Percentiles rank a stretch among this genome's conserved stretches.
Conservation (phyloP, 352 stramenopile genomes). For the Globisporangium takayamanum region DNA sequence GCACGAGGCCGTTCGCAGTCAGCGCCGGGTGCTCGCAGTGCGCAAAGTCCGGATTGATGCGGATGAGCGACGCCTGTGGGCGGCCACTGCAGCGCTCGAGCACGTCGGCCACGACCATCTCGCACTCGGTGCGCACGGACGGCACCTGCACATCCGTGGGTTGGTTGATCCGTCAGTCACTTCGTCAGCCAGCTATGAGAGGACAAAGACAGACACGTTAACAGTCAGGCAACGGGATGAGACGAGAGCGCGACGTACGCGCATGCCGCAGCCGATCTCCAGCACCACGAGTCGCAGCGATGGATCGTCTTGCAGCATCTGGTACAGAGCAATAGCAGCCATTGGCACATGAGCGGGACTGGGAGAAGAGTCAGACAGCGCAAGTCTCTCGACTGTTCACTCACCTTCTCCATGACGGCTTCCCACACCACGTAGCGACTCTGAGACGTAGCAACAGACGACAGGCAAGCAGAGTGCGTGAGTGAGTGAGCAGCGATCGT, state of each 20-base stretch:
- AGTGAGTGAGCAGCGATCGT: not conserved
- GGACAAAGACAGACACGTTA: not conserved
- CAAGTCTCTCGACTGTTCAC: not conserved
- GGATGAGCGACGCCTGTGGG: slow-evolving; percentile 53
- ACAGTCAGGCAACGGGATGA: too few species aligned
- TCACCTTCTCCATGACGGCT: slow-evolving; percentile 63
- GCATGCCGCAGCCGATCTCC: slow-evolving; percentile 77
- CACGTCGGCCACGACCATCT: slow-evolving; percentile 74
- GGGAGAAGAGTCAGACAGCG: not conserved
- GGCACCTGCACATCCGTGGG: slow-evolving; percentile 35
- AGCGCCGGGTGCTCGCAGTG: slow-evolving; percentile 49
- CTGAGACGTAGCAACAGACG: slow-evolving; percentile 15
- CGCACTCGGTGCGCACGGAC: slow-evolving; percentile 69
- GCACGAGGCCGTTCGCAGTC: slow-evolving; percentile 27
- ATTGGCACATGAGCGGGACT: not conserved
- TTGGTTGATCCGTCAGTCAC: not conserved
- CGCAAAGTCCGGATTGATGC: slow-evolving; percentile 68
- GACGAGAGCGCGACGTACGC: slow-evolving; percentile 19
- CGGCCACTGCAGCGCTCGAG: slow-evolving; percentile 41
- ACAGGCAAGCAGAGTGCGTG: not conserved
- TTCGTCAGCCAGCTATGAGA: not conserved
- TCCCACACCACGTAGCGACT: slow-evolving; percentile 72
- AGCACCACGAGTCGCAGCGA: slow-evolving; percentile 62
- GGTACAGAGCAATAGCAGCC: not conserved
- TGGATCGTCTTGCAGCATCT: slow-evolving; percentile 70